Base-by-base conservation (phyloP, 495 filamentous ascomycete genomes). In the Aspergillus indologenus region DNA sequence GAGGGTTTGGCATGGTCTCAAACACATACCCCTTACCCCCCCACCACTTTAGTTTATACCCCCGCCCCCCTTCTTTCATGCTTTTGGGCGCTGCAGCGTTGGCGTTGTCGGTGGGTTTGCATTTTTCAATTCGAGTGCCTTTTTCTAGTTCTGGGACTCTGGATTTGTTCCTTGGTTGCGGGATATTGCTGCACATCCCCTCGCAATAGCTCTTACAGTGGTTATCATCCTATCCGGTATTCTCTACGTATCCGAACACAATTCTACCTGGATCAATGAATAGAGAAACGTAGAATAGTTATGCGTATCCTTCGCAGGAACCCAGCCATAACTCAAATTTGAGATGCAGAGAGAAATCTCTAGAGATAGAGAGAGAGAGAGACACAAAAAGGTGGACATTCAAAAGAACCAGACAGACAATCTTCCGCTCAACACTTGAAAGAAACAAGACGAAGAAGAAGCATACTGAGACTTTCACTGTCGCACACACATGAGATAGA, bases 21-120 rank as follows among this genome's bases (percentile, higher is more conserved):
- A 40, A 11, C 34, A 11, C 34, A 40, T 11, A 40, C 12, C 5
- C 34, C 5, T 29, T n/a, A n/a, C n/a, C n/a, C n/a, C n/a, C n/a
- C n/a, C n/a, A n/a, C n/a, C n/a, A n/a, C 26, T 9, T 9, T 29
- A 29, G 26, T 24, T 48, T 56, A 58, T 58, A 62, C 55, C 50
- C 51, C 55, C 31, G 7, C 5, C 34, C 34, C 34, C 34, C 34
- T 40, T 15, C 12, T 40, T 6, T 40, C 12, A 15, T 40, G 34
- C 34, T 40, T 40, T 40, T 2, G 12, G 34, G 12, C 12, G 7
- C 12, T 23, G 43, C 48, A 58, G 60, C 60, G 51, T 54, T 57
- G 60, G 60, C 60, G 60, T 62, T 62, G 47, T 29, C 26, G 19
- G 42, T 44, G 47, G 24, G 48, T 34, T 51, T n/a, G n/a, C 47